Conservation (phyloP, 2,329 filamentous ascomycete genomes). For the Colletotrichum gigasporum region DNA sequence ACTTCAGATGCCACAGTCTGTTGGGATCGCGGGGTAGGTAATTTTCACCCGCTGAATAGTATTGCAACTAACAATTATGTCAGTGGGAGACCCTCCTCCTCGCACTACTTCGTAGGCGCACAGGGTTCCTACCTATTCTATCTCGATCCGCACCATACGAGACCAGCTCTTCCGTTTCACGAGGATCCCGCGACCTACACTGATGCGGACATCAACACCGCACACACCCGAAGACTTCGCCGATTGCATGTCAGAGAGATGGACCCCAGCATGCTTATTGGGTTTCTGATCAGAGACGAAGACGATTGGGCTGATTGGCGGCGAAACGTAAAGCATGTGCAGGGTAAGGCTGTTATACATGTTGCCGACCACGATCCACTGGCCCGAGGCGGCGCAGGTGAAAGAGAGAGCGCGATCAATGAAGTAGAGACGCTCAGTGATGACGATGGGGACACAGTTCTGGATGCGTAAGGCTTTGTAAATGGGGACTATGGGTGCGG, state of each 20-base stretch:
- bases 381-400: constrained; percentile 59
- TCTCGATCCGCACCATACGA: constrained; percentile 90
- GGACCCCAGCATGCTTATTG: constrained; percentile 98
- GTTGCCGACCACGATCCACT: constrained; percentile 77
- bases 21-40: constrained; percentile 90
- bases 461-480: constrained; percentile 30
- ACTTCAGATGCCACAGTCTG: constrained; percentile 89
- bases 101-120: constrained; percentile 70
- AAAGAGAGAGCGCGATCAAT: constrained; percentile 80
- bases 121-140: constrained; percentile 87
- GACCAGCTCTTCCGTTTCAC: constrained; percentile 76
- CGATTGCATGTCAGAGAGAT: constrained; percentile 88
- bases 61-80: constrained; percentile 8
- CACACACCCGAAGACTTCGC: constrained; percentile 86
- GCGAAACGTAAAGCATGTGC: constrained; percentile 75
- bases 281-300: constrained; percentile 85
- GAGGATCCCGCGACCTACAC: constrained; percentile 67
- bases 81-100: constrained; percentile 91
- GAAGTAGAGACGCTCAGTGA: constrained; percentile 92
- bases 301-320: constrained; percentile 89
- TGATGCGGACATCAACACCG: constrained; percentile 79
- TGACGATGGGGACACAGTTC: constrained; percentile 57
- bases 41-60: neutral
- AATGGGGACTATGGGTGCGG: neutral
- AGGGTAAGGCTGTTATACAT: constrained; percentile 87